A percentile compares a stretch with the other conserved stretches of the same genome.
Evolutionary conservation across 1,139 yeast species (phyloP).

Genomic region (Diutina rugosa): DNA sequence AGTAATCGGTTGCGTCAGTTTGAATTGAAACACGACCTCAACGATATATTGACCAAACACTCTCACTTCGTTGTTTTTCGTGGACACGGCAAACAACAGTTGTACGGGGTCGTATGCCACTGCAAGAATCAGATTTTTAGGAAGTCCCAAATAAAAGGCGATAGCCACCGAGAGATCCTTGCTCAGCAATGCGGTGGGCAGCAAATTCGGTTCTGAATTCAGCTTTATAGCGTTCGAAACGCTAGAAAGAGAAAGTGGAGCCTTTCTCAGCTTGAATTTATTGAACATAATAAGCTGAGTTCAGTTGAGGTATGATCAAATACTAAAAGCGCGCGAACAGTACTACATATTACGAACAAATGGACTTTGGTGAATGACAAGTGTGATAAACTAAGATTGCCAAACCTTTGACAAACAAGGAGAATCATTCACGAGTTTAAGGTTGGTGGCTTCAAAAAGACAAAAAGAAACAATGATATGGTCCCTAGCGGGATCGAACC

Average conservation of each 20-base stretch:
- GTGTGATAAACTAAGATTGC: too few species aligned
- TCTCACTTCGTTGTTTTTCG: slow-evolving; percentile 55
- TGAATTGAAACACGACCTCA: slow-evolving; percentile 51
- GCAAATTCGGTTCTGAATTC: slow-evolving; percentile 26
- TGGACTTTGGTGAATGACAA: neutral
- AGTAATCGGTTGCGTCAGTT: slow-evolving; percentile 37
- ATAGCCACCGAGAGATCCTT: slow-evolving; percentile 22
- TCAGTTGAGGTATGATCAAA: neutral
- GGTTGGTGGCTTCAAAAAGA: neutral
- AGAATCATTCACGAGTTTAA: too few species aligned
- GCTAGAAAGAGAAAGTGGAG: slow-evolving; percentile 33
- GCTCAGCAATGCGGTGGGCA: slow-evolving; percentile 24
- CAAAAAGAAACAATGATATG: slow-evolving; percentile 14
- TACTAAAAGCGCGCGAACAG: neutral
- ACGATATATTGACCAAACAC: slow-evolving; percentile 81
- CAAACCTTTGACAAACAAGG: too few species aligned
- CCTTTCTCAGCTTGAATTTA: slow-evolving; percentile 26
- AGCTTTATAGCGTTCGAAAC: slow-evolving; percentile 43
- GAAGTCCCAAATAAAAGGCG: slow-evolving; percentile 26
- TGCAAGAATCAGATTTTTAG: slow-evolving; percentile 35
- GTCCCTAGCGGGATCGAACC: slow-evolving; percentile 84
- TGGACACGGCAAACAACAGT: slow-evolving; percentile 70
- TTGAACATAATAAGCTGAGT: slow-evolving; percentile 23
- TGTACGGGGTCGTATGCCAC: slow-evolving; percentile 84
- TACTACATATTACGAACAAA: neutral